Conservation (phyloP, 176 grass and related monocot genomes). For the Bromus sterilis region DNA sequence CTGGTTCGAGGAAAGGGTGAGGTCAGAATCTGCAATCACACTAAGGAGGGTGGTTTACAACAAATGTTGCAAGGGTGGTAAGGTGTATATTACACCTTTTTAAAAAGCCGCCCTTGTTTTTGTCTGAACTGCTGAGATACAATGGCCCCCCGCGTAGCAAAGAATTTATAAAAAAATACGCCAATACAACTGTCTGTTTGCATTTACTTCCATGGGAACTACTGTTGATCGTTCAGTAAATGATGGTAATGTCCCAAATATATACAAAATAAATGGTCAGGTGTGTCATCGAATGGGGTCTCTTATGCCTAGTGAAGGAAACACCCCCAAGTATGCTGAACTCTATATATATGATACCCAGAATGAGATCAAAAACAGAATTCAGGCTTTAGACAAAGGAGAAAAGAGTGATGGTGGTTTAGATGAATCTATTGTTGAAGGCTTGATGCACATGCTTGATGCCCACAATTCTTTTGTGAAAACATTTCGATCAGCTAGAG, state of each 20-base stretch:
- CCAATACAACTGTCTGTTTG: background rate
- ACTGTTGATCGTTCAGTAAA: background rate
- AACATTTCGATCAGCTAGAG: background rate
- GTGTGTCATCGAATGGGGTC: background rate
- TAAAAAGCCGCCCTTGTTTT: background rate
- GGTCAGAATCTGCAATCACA: background rate
- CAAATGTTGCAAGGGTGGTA: background rate
- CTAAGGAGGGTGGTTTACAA: background rate
- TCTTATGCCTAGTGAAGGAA: background rate
- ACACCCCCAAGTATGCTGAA: background rate
- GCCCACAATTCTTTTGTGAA: background rate
- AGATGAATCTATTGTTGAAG: background rate
- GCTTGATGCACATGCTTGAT: background rate
- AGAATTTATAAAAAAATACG: background rate
- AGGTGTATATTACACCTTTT: background rate
- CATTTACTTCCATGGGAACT: background rate
- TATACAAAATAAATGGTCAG: background rate
- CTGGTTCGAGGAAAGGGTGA: background rate
- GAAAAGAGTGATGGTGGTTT: background rate
- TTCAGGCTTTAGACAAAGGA: background rate
- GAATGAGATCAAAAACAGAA: background rate
- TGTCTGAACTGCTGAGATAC: background rate
- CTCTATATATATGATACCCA: background rate
- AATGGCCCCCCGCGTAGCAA: background rate
- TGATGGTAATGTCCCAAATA: background rate